Conservation (phyloP, 352 stramenopile genomes). For the Plasmopara viticola region DNA sequence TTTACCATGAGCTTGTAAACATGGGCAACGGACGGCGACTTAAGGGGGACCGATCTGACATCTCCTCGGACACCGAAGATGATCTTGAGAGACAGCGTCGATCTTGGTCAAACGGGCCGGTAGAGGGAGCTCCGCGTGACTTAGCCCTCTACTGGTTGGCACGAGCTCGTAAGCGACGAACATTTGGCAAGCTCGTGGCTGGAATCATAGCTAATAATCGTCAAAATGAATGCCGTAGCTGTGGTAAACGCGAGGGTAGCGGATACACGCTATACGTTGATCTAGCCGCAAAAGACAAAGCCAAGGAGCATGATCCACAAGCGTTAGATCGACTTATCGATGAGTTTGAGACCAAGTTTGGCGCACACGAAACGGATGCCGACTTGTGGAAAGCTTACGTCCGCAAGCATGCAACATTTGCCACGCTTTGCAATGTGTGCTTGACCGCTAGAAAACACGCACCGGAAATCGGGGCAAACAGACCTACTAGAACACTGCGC, state of each 20-base stretch:
- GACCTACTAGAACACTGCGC: conserved; percentile 49
- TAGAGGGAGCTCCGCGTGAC: conserved; percentile 77
- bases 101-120: conserved; percentile 78
- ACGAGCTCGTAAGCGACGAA: conserved; percentile 87
- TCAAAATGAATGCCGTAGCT: conserved; percentile 77
- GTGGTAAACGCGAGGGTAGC: conserved; percentile 52
- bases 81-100: conserved; percentile 84
- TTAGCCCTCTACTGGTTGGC: conserved; percentile 92
- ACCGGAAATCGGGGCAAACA: conserved; percentile 12
- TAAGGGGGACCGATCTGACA: conserved; percentile 86
- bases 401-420: conserved; percentile 87
- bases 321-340: conserved; percentile 77
- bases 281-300: conserved; percentile 59
- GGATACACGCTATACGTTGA: conserved; percentile 80
- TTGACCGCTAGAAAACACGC: conserved; percentile 31
- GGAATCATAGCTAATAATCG: conserved; percentile 79
- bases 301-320: conserved; percentile 54
- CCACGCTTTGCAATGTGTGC: conserved; percentile 93
- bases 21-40: conserved; percentile 87
- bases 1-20: conserved; percentile 94
- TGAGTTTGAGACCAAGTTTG: conserved; percentile 78
- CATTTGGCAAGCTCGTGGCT: conserved; percentile 87
- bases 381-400: conserved; percentile 97
- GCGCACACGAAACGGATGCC: conserved; percentile 75
- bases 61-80: conserved; percentile 90